Conservation (phyloP, 257 asterid genomes). For the Euphrasia confusa region DNA sequence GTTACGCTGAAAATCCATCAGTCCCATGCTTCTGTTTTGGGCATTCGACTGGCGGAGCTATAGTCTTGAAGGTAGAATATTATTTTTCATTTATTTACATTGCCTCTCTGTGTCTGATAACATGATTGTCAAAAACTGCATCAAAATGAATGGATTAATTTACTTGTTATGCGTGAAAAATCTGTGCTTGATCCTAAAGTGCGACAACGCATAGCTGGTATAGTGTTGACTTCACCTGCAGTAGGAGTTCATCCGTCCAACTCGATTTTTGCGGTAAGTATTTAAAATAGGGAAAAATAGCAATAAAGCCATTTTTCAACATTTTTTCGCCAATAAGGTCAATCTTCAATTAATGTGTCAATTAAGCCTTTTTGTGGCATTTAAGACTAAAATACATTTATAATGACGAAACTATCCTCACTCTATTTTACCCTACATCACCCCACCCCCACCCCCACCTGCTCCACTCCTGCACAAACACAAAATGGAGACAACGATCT, state of each 20-base stretch:
- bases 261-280: conserved; percentile 69
- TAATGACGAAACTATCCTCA: too few relatives aligned
- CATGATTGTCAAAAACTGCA: not conserved
- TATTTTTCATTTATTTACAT: not conserved
- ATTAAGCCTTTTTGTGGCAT: too few relatives aligned
- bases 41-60: conserved; percentile 95
- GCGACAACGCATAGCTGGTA: conserved; percentile 51
- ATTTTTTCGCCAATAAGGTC: too few relatives aligned
- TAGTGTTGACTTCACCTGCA: conserved; percentile 85
- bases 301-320: too few relatives aligned
- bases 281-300: too few relatives aligned
- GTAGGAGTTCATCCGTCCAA: conserved; percentile 91
- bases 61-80: conserved; percentile 63
- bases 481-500: too few relatives aligned
- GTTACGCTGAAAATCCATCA: conserved; percentile 59
- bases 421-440: too few relatives aligned
- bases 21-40: conserved; percentile 90
- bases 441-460: too few relatives aligned
- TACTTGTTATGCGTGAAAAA: conserved; percentile 30
- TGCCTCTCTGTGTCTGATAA: not conserved
- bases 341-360: too few relatives aligned
- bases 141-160: not conserved
- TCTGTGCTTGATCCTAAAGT: conserved; percentile 79
- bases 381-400: too few relatives aligned
- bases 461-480: too few relatives aligned